Conservation (phyloP, 441 rosid species). For the Macaranga tanarius region DNA sequence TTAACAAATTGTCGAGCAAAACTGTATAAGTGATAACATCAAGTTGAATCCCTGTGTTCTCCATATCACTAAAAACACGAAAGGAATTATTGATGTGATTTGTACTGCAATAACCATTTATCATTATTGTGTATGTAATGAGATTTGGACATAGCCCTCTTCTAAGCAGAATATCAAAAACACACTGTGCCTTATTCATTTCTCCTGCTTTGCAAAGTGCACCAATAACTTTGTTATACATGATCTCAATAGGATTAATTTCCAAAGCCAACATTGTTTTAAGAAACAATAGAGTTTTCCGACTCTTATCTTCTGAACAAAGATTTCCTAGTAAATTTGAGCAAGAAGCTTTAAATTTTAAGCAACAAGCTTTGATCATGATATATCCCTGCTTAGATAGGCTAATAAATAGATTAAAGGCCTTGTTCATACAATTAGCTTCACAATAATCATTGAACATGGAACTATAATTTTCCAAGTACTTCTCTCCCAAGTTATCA, state of each 20-base stretch:
- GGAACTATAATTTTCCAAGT: constrained; percentile 45
- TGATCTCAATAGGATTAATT: constrained; percentile 38
- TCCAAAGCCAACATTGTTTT: constrained; percentile 40
- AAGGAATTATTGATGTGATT: constrained; percentile 41
- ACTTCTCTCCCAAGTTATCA: constrained; percentile 33
- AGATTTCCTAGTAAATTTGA: constrained; percentile 45
- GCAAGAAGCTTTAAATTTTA: constrained; percentile 49
- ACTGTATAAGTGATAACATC: constrained; percentile 41
- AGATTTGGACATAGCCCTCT: constrained; percentile 49
- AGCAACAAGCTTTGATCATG: constrained; percentile 41
- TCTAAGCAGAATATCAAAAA: constrained; percentile 37
- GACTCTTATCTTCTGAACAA: constrained; percentile 38
- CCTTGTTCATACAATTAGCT: constrained; percentile 38
- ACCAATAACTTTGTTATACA: constrained; percentile 51
- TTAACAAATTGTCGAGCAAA: constrained; percentile 33
- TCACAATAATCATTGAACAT: constrained; percentile 64
- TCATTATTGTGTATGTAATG: constrained; percentile 61
- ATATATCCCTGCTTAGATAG: constrained; percentile 32
- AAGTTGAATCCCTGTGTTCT: constrained; percentile 49
- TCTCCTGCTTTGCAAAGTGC: constrained; percentile 41
- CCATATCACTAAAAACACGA: constrained; percentile 52
- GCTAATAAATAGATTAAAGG: constrained; percentile 38
- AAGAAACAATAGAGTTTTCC: constrained; percentile 37
- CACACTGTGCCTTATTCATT: constrained; percentile 36
- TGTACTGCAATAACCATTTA: constrained; percentile 51